These are phyloP conservation scores for Apiotrichum gracile DNA, from an alignment of 1,284 basidiomycete species.

Conservation along the genomic window DNA sequence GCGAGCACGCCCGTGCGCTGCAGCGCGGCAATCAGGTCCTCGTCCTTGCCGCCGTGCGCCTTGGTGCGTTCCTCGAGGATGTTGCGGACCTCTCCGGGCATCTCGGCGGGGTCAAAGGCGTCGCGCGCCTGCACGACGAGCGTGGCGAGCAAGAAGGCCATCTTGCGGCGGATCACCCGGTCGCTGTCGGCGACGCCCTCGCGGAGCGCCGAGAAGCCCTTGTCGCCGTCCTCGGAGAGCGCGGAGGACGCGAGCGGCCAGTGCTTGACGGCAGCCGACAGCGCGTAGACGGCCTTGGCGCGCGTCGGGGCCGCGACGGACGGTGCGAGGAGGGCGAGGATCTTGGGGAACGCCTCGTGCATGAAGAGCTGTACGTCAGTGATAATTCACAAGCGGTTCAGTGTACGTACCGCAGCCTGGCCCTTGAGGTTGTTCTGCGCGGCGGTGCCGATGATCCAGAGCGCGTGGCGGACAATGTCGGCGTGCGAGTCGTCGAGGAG, in stretches of 20 bases:
- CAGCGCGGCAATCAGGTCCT: slow-evolving; percentile 27
- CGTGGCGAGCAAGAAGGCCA: slow-evolving; percentile 73
- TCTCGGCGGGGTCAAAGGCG: slow-evolving; percentile 42
- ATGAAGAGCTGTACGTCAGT: slow-evolving; percentile 59
- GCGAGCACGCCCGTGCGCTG: slow-evolving; percentile 17
- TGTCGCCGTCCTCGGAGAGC: slow-evolving; percentile 13
- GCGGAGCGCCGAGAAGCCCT: slow-evolving; percentile 27
- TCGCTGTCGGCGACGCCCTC: slow-evolving; percentile 59
- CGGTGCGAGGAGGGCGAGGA: slow-evolving; percentile 58
- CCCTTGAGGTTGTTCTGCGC: slow-evolving; percentile 92
- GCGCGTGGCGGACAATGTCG: slow-evolving; percentile 63
- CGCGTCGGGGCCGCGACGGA: slow-evolving; percentile 38
- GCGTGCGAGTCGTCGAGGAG: slow-evolving; percentile 60
- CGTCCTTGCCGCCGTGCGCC: slow-evolving; percentile 12
- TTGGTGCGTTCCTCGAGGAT: slow-evolving; percentile 27
- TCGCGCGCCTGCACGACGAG: slow-evolving; percentile 64
- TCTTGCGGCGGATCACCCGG: slow-evolving; percentile 71
- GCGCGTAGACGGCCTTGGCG: slow-evolving; percentile 78
- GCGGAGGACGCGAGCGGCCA: slow-evolving; percentile 25
- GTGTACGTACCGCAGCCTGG: slow-evolving; percentile 66
- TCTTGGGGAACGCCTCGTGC: slow-evolving; percentile 60
- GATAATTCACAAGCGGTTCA: background rate
- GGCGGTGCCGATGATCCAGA: slow-evolving; percentile 93
- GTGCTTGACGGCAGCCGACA: slow-evolving; percentile 81
- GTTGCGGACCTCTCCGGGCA: slow-evolving; percentile 38